Evolutionary conservation across 805 yeast species (phyloP).

Genomic region (Ogataea paradorogensis): DNA sequence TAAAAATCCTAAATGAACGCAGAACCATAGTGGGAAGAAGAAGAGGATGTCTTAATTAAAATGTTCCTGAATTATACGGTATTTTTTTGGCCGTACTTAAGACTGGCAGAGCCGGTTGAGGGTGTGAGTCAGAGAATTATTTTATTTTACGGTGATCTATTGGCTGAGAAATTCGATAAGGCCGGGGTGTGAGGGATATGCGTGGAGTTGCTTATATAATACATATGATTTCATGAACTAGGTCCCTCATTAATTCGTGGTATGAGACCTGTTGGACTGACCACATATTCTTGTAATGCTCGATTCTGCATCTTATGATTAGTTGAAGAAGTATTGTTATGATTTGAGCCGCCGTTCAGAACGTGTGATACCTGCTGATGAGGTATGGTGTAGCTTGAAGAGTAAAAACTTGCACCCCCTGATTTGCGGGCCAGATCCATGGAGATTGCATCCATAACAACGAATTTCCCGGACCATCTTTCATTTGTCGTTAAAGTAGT

Average conservation of each 20-base stretch:
- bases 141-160: conserved; percentile 1
- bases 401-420: conserved; percentile 5
- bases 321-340: not conserved
- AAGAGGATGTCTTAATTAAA: not conserved
- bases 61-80: not conserved
- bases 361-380: conserved; percentile 10
- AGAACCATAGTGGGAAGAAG: conserved; percentile 23
- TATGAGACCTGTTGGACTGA: conserved; percentile 32
- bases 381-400: conserved; percentile 8
- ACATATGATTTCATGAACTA: not conserved
- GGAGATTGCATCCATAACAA: conserved; percentile 26
- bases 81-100: not conserved
- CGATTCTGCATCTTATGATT: conserved; percentile 7
- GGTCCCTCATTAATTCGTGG: conserved; percentile 26
- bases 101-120: not conserved
- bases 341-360: not conserved
- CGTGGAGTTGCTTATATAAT: conserved; percentile 3
- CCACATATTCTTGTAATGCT: conserved; percentile 33
- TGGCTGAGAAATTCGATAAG: not conserved
- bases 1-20: conserved; percentile 29
- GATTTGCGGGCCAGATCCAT: conserved; percentile 6
- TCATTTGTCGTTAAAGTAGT: conserved; percentile 32
- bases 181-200: conserved; percentile 2
- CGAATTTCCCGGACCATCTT: conserved; percentile 33
- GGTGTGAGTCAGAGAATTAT: not conserved